These are phyloP conservation scores for Alternaria triticimaculans DNA, from an alignment of 2,329 filamentous ascomycete genomes.

Conservation along the genomic window DNA sequence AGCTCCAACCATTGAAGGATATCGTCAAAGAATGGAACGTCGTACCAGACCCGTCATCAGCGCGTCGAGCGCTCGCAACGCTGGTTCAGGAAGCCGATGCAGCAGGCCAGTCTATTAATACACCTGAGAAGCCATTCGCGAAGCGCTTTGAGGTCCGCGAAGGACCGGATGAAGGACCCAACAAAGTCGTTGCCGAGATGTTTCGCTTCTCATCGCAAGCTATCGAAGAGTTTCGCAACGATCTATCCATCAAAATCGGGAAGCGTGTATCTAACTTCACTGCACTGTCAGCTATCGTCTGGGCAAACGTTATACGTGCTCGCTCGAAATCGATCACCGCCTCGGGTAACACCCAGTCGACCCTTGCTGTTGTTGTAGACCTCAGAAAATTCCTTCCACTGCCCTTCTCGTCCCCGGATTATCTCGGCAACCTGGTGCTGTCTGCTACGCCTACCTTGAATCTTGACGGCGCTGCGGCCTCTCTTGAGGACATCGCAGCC, in stretches of 20 bases:
- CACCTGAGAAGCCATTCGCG: neutral
- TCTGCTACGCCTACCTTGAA: neutral
- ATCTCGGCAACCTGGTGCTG: constrained; percentile 5
- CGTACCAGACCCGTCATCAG: neutral
- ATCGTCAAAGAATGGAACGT: neutral
- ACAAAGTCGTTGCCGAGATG: constrained; percentile 14
- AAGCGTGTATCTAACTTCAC: neutral
- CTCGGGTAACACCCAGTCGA: constrained; percentile 2
- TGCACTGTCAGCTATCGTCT: constrained; percentile 1
- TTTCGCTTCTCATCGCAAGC: constrained; percentile 3
- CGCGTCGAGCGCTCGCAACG: constrained; percentile 1
- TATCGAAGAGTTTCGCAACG: neutral
- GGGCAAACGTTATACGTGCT: constrained; percentile 3
- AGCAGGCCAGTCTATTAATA: neutral
- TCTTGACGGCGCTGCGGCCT: neutral
- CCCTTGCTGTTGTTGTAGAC: constrained; percentile 1
- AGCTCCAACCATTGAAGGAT: neutral
- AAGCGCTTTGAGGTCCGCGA: neutral
- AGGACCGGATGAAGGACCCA: neutral
- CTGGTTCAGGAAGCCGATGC: neutral
- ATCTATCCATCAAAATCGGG: neutral
- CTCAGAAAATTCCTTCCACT: neutral
- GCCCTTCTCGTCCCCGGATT: constrained; percentile 4
- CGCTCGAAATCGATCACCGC: neutral
- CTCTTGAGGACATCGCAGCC: neutral